Conservation (phyloP, 1,139 yeast species). For the Taphrina pruni region DNA sequence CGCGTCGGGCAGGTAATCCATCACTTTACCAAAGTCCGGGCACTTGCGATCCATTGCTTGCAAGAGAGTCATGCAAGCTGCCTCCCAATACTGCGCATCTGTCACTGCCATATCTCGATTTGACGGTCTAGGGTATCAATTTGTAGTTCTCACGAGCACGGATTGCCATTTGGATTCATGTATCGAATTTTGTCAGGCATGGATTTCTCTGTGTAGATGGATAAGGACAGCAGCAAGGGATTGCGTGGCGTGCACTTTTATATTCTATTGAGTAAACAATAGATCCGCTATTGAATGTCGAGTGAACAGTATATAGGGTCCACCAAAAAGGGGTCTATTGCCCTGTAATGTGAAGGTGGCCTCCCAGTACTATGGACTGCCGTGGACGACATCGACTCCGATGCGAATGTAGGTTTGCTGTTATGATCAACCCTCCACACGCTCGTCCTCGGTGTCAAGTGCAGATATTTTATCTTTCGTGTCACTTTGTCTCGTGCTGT, state of each 20-base stretch:
- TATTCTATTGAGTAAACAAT: background rate
- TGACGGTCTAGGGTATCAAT: too few species aligned
- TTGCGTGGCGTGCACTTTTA: background rate
- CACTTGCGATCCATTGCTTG: constrained; percentile 3
- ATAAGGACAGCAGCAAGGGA: background rate
- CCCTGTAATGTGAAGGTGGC: background rate
- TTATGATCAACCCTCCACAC: too few species aligned
- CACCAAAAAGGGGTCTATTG: background rate
- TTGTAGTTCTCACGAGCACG: too few species aligned
- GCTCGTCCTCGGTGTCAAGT: too few species aligned
- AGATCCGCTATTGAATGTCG: background rate
- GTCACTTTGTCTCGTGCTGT: background rate
- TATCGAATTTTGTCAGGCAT: too few species aligned
- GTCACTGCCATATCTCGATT: background rate
- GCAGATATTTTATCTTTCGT: too few species aligned
- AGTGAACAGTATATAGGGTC: background rate
- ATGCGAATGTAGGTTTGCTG: too few species aligned
- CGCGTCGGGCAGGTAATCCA: constrained; percentile 1
- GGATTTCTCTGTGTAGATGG: background rate
- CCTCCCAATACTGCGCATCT: constrained; percentile 6
- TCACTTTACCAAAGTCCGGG: constrained; percentile 9
- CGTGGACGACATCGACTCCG: too few species aligned
- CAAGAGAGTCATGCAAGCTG: constrained; percentile 6
- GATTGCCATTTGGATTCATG: too few species aligned
- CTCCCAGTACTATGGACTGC: too few species aligned